Percentiles rank a stretch among this genome's conserved stretches.
phyloP scores from a whole-genome alignment of 176 grass and related monocot species.

The Tuctoria greenei region DNA sequence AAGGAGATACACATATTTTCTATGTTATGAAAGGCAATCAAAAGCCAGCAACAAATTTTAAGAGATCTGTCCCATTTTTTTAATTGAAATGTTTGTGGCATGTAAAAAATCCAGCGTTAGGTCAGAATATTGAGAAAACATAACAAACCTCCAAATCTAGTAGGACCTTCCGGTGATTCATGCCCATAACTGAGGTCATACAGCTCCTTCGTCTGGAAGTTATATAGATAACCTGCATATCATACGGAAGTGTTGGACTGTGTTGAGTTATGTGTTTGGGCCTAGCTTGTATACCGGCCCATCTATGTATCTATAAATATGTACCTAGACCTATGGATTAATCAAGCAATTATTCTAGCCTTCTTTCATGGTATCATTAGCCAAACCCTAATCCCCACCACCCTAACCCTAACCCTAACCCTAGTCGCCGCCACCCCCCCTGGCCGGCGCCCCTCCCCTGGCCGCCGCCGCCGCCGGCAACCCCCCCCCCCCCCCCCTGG shows the following conservation, averaged over 20 bases:
- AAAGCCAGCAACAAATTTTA: constrained; percentile 1
- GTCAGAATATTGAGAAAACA: constrained; percentile 20
- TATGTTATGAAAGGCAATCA: constrained; percentile 21
- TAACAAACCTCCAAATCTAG: constrained; percentile 90
- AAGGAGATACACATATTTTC: constrained; percentile 23
- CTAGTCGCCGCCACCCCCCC: too few species aligned
- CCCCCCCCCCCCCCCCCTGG: too few species aligned
- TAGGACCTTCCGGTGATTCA: constrained; percentile 69
- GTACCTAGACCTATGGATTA: too few species aligned
- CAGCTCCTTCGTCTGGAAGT: constrained; percentile 97
- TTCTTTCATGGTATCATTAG: too few species aligned
- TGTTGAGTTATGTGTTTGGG: too few species aligned
- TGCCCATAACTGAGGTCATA: constrained; percentile 98
- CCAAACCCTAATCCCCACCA: too few species aligned
- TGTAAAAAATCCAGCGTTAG: not conserved
- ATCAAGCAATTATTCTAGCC: too few species aligned
- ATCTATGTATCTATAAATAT: too few species aligned
- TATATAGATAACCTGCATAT: constrained; percentile 91
- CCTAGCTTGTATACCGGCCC: too few species aligned
- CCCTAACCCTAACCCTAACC: too few species aligned
- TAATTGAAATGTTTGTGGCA: constrained; percentile 6
- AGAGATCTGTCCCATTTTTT: not conserved
- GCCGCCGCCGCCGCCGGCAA: too few species aligned
- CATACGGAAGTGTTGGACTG: constrained; percentile 31
- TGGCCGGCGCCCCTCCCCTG: too few species aligned